Evolutionary conservation across 257 asterid species (phyloP).

Genomic region (Penstemon newberryi): DNA sequence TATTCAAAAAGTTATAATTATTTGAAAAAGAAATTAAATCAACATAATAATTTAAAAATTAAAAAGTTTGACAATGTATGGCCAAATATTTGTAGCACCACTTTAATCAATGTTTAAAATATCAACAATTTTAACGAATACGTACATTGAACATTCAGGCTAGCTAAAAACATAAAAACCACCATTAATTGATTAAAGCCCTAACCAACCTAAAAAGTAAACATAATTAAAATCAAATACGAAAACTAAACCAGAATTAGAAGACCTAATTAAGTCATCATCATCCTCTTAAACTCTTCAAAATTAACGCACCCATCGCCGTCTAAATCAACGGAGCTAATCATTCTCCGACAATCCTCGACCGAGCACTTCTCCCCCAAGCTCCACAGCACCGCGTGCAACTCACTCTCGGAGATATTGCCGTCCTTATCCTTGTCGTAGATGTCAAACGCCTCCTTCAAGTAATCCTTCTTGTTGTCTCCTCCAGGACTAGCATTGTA

Average conservation of each 20-base stretch:
- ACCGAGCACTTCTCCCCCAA: constrained; percentile 78
- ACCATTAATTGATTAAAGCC: too few species aligned
- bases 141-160: too few species aligned
- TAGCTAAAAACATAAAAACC: too few species aligned
- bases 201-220: too few species aligned
- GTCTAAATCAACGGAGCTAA: constrained; percentile 73
- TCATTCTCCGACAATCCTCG: constrained; percentile 76
- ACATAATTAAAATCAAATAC: too few species aligned
- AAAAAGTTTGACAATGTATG: too few species aligned
- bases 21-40: too few species aligned
- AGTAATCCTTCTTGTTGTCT: constrained; percentile 43
- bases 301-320: constrained; percentile 91
- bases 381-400: constrained; percentile 58
- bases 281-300: constrained; percentile 89
- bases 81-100: too few species aligned
- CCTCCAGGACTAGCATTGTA: constrained; percentile 6
- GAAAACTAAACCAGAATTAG: neutral
- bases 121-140: too few species aligned
- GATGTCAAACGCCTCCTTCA: constrained; percentile 73
- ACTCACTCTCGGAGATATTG: constrained; percentile 69
- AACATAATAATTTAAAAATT: too few species aligned
- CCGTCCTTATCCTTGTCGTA: constrained; percentile 86
- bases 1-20: too few species aligned
- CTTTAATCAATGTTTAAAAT: too few species aligned
- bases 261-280: constrained; percentile 50